Base-by-base conservation (phyloP, 2,329 filamentous ascomycete species). In the Penicillium sp. region DNA sequence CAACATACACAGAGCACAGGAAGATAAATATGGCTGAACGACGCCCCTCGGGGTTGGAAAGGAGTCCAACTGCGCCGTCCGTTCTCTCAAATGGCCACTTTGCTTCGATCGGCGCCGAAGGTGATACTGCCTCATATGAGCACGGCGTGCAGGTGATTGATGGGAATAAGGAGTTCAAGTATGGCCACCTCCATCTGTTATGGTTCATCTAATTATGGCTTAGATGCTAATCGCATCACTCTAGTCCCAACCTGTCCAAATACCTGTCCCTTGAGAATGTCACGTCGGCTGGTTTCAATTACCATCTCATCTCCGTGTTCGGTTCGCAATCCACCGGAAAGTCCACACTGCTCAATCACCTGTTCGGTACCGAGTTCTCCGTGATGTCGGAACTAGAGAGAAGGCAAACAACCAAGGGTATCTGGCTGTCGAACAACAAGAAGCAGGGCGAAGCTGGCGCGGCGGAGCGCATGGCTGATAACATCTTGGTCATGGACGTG, bases 381-480 rank as follows among this genome's bases (percentile, higher is more conserved):
- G 93, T 99, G 72, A 99, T 99, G 94, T 91, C 91, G 68, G 94
- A 99, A 82, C 83, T 87, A 61, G 92, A 97, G 75, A 86, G 94
- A 63, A 87, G 92, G 60, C 94, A 99, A 82, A 99, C 94, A 0
- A 99, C 94, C 44, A 99, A 97, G 81, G 94, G 94, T 72, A 99
- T 99, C 73, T 99, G 94, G 94, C 89, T 99, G 88, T 96, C 92
- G 63, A 96, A 96, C 81, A 97, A 97, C 78, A 96, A 96, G 82
- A 82, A 65, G 76, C 79, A 50, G 75, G 76, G 63, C 74, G 79
- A 56, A 62, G 68, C 23, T 34, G 59, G 56, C 21, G 59, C 65
- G 6, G 59, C 55, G 51, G 80, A 77, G 63, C 81, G 80, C 63
- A 97, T 97, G 92, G 92, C 93, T 53, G 91, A 96, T 69, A 99